A percentile compares a stretch with the other conserved stretches of the same genome.
Evolutionary conservation across 2,329 filamentous ascomycete species (phyloP).

Genomic region (Acrocalymma vagum): DNA sequence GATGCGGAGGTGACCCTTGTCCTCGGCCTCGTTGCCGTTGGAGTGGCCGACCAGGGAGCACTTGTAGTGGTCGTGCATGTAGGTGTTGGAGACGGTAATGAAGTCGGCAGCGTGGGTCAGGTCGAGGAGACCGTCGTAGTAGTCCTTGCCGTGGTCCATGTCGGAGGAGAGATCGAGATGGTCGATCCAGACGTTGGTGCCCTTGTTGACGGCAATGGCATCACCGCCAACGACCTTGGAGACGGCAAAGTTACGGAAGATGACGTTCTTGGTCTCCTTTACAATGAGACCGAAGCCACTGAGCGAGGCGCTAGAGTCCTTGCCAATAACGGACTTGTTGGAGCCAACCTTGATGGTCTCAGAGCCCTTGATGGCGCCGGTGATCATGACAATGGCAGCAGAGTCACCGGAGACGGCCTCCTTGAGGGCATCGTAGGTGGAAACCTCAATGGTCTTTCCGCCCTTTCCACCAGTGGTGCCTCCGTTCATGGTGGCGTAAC

Average conservation of each 20-base stretch:
- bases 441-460: constrained; percentile 45
- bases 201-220: constrained; percentile 59
- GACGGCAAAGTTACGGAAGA: constrained; percentile 65
- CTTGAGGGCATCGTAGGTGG: constrained; percentile 49
- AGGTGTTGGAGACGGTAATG: constrained; percentile 64
- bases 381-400: constrained; percentile 57
- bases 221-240: constrained; percentile 61
- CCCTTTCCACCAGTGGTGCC: constrained; percentile 51
- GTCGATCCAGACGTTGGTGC: constrained; percentile 70
- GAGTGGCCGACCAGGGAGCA: constrained; percentile 66
- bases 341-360: constrained; percentile 55
- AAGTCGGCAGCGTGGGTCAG: constrained; percentile 70
- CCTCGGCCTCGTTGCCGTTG: constrained; percentile 65
- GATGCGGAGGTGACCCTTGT: constrained; percentile 68
- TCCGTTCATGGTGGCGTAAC: constrained; percentile 44
- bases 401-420: constrained; percentile 54
- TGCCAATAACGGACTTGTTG: constrained; percentile 62
- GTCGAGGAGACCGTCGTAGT: constrained; percentile 73
- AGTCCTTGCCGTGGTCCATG: constrained; percentile 70
- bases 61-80: constrained; percentile 69
- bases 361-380: constrained; percentile 54
- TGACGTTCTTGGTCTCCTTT: constrained; percentile 61
- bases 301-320: constrained; percentile 55
- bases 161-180: constrained; percentile 72
- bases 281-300: constrained; percentile 59